Evolutionary conservation across 2,329 filamentous ascomycete genomes (phyloP), one percentile per base, ranked within the genome.

Genomic region (Microascus cirrosus): DNA sequence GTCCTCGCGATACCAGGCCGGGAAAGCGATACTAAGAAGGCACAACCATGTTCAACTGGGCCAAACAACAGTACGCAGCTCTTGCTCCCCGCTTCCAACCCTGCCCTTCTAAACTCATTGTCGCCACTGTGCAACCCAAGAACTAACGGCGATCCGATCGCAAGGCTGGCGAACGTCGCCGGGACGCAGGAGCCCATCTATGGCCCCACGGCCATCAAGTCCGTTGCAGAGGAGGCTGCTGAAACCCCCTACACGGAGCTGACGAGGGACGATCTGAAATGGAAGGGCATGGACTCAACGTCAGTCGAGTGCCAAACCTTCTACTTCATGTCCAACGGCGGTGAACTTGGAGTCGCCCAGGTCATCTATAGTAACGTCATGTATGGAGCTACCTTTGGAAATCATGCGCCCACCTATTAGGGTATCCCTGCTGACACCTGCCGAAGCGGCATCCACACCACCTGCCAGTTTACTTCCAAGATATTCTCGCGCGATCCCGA

Each of bases 181-280:
- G 92, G 95, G 74, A 97, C 93, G 58, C 89, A 95, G 73, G 92
- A 96, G 80, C 93, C 93, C 69, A 89, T 95, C 74, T 96, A 99
- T 72, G 94, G 94, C 63, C 86, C 93, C 55, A 82, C 85, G 8
- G 93, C 92, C 66, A 90, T 97, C 72, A 87, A 84, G 69, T 86
- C 92, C 24, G 90, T 99, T 63, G 85, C 89, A 63, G 81, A 87
- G 67, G 90, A 96, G 75, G 81, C 89, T 62, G 82, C 87, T 71
- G 81, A 82, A 60, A 88, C 82, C 28, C 87, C 90, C 55, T 95
- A 87, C 72, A 92, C 90, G 56, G 89, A 94, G 71, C 73, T 91
- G 65, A 83, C 78, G 63, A 87, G 85, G 66, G 80, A 91, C 53
- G 86, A 95, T 70, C 73, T 96, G 68, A 88, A 86, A 77, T 99